These are phyloP conservation scores for Rutstroemia sp. DNA, from an alignment of 2,329 filamentous ascomycete species.

Conservation along the genomic window DNA sequence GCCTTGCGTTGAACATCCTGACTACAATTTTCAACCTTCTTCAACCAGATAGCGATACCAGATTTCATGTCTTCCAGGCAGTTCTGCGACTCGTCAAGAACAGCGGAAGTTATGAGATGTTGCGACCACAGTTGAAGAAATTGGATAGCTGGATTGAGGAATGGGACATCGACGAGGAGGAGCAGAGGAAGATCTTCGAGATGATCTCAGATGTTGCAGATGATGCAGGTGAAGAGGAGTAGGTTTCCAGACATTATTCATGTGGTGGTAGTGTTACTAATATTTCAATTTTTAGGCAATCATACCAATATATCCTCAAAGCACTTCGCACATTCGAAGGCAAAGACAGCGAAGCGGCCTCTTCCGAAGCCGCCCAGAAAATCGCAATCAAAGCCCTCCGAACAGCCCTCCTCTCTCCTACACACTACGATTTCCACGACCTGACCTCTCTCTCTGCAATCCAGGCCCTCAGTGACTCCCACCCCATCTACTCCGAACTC, in stretches of 20 bases:
- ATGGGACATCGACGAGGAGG: constrained; percentile 78
- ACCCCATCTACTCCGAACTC: constrained; percentile 80
- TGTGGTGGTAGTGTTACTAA: constrained; percentile 6
- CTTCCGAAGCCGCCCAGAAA: constrained; percentile 52
- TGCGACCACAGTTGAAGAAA: constrained; percentile 77
- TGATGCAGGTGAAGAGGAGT: constrained; percentile 70
- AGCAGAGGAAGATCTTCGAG: constrained; percentile 77
- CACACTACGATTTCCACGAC: constrained; percentile 67
- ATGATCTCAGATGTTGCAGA: constrained; percentile 74
- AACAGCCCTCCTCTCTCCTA: constrained; percentile 56
- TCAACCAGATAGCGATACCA: constrained; percentile 63
- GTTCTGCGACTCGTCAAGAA: constrained; percentile 77
- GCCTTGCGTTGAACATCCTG: constrained; percentile 81
- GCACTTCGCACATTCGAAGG: constrained; percentile 54
- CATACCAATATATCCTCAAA: constrained; percentile 62
- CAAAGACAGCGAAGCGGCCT: constrained; percentile 45
- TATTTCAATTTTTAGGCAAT: constrained; percentile 37
- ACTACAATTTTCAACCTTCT: constrained; percentile 97
- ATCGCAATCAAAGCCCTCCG: constrained; percentile 61
- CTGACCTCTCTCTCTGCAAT: constrained; percentile 66
- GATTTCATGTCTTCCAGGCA: constrained; percentile 85
- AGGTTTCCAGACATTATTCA: constrained; percentile 34
- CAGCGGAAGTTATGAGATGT: constrained; percentile 70
- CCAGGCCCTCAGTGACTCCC: constrained; percentile 77
- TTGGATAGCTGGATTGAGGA: constrained; percentile 73